Evolutionary conservation across 2,329 filamentous ascomycete species (phyloP), one percentile per base, ranked within the genome.

Genomic region (Penicillium sumatraense): DNA sequence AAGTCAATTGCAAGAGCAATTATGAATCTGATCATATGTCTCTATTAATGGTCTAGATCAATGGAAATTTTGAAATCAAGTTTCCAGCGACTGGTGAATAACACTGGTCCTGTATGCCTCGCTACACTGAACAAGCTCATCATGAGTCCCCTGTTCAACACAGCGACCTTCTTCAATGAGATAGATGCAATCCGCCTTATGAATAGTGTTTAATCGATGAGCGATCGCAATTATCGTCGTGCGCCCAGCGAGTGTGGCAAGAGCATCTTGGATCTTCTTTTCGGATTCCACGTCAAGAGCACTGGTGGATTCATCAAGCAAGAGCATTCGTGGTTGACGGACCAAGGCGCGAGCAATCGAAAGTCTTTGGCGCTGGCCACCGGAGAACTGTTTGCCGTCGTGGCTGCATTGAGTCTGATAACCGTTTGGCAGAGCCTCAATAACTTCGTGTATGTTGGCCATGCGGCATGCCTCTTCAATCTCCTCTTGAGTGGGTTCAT

Each of bases 141-240:
- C 69, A 66, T 83, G 81, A 26, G 74, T 75, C 3, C 81, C 81
- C 57, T 75, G 73, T 40, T 81, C 80, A 4, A 79, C 77, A 51
- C 78, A 79, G 16, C 68, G 70, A 1, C 81, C 80, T 4, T 73
- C 75, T 54, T 84, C 80, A 20, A 83, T 74, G 20, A 76, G 57
- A 20, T 96, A 90, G 62, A 97, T 97, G 64, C 93, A 93, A 72
- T 97, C 89, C 0, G 93, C 92, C 57, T 67, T 66, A 49, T 69
- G 64, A 10, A 76, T 75, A 1, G 74, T 77, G 36, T 73, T 71
- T 49, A 76, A 60, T 11, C 74, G 67, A 60, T 77, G 74, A 1
- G 74, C 71, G 53, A 76, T 76, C 3, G 73, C 73, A 42, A 77
- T 61, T 13, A 74, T 67, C 2, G 74, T 77, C 7, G 68, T 73